Percentiles rank a stretch among this genome's conserved stretches.
Conservation (phyloP, 2,329 filamentous ascomycete genomes). For the Xylogone sp. region DNA sequence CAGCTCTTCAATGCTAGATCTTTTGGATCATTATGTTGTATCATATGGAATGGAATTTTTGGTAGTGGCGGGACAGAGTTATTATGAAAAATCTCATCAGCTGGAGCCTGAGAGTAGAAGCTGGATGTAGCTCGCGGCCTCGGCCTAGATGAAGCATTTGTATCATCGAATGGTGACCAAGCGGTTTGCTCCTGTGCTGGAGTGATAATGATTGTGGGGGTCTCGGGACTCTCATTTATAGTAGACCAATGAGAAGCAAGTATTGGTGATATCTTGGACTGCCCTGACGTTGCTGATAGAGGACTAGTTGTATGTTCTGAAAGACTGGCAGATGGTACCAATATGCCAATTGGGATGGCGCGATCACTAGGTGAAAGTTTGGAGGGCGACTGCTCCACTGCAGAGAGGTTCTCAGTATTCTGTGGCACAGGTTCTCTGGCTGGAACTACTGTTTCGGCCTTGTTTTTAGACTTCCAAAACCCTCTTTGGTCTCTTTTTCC, state of each 20-base stretch:
- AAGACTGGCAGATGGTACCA: constrained; percentile 52
- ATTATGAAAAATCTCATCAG: constrained; percentile 19
- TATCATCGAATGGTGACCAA: constrained; percentile 24
- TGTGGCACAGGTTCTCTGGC: constrained; percentile 2
- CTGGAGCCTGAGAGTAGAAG: constrained; percentile 55
- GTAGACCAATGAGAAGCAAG: not conserved
- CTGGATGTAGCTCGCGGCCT: constrained; percentile 17
- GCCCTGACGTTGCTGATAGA: constrained; percentile 32
- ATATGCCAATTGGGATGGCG: constrained; percentile 71
- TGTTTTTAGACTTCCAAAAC: constrained; percentile 27
- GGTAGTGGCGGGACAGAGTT: constrained; percentile 56
- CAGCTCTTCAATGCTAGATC: constrained; percentile 22
- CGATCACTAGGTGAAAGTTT: constrained; percentile 57
- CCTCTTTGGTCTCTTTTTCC: constrained; percentile 12
- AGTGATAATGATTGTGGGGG: constrained; percentile 49
- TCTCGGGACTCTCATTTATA: constrained; percentile 24
- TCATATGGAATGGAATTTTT: constrained; percentile 40
- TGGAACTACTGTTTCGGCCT: constrained; percentile 12
- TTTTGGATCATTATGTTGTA: constrained; percentile 20
- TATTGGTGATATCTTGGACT: constrained; percentile 17
- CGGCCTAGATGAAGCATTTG: constrained; percentile 8
- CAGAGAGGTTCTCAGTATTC: not conserved
- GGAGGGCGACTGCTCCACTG: not conserved
- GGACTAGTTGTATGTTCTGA: constrained; percentile 46
- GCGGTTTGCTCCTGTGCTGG: constrained; percentile 38